Evolutionary conservation across 2,329 filamentous ascomycete genomes (phyloP).

Genomic region (Diaporthe destruens): DNA sequence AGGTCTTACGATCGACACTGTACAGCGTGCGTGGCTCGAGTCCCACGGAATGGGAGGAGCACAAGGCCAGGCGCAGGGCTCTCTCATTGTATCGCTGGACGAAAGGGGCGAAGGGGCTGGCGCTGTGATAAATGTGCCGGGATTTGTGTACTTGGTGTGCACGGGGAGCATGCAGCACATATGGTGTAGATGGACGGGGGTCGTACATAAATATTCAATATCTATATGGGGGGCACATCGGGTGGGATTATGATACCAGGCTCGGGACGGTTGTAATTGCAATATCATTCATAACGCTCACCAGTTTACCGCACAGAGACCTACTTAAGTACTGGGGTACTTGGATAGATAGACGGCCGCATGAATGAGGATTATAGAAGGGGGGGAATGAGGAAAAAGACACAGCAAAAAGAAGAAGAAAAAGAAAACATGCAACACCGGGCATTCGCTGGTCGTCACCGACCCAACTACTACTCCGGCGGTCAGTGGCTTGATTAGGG

Average conservation of each 20-base stretch:
- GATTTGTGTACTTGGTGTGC: background rate
- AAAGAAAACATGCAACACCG: conserved; percentile 7
- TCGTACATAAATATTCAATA: conserved; percentile 1
- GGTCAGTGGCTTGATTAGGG: background rate
- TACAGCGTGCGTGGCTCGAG: conserved; percentile 59
- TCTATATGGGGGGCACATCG: background rate
- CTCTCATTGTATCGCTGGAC: conserved; percentile 68
- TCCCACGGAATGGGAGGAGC: conserved; percentile 57
- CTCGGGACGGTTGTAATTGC: background rate
- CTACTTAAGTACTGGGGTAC: background rate
- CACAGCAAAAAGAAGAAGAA: background rate
- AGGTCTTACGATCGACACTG: conserved; percentile 63
- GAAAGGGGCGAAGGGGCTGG: conserved; percentile 52
- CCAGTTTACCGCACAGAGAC: background rate
- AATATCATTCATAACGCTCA: background rate
- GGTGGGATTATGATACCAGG: conserved; percentile 24
- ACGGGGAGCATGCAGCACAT: background rate
- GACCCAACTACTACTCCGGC: conserved; percentile 23
- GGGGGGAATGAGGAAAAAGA: no score
- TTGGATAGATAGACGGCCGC: background rate
- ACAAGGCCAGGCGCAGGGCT: conserved; percentile 60
- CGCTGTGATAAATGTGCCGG: conserved; percentile 44
- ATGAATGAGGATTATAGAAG: background rate
- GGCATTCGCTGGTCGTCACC: conserved; percentile 11
- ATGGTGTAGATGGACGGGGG: background rate